Evolutionary conservation across 2,329 filamentous ascomycete genomes (phyloP), one percentile per base, ranked within the genome.

Genomic region (Phialemonium atrogriseum): DNA sequence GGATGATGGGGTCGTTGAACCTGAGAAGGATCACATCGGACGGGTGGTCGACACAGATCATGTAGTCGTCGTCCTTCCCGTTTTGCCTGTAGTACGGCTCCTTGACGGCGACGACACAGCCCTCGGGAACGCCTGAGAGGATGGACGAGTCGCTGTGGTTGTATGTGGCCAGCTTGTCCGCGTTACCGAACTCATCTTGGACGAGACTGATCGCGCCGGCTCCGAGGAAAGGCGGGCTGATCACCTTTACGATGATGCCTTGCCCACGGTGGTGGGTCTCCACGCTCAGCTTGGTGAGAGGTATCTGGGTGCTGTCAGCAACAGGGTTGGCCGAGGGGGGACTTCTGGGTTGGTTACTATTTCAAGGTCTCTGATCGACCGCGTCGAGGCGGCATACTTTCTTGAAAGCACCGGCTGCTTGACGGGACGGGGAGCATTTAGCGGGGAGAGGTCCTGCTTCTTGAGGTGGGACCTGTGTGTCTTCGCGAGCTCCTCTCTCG

Each of bases 131-230:
- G 3, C 47, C 45, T 2, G 50, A 53, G 6, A 56, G 30, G n/a
- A 56, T 47, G n/a, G 45, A 51, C 3, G 51, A 44, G 41, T 48
- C 49, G 16, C 44, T 37, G 19, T 56, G 55, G 42, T 58, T 58
- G 45, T 59, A 59, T n/a, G 59, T 47, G 22, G 49, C 50, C 21
- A 60, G 30, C 42, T 56, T 58, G 29, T 58, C 54, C 5, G 45
- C 51, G 18, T 53, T 51, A n/a, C 56, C 54, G 9, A 44, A 38
- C 35, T 52, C 51, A 16, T 59, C 56, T 21, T 58, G 50, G 7
- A 57, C 54, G 5, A 60, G 41, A 7, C 51, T 51, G 12, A 58
- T 51, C 0, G 48, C 46, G 0, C 56, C 56, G 0, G 54, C 54
- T 1, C 56, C 55, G 5, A 47, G 37, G 25, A 50, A 56, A 0